Base-by-base conservation (phyloP, 371 early-diverging fungal species). In the Funneliformis caledonium region DNA sequence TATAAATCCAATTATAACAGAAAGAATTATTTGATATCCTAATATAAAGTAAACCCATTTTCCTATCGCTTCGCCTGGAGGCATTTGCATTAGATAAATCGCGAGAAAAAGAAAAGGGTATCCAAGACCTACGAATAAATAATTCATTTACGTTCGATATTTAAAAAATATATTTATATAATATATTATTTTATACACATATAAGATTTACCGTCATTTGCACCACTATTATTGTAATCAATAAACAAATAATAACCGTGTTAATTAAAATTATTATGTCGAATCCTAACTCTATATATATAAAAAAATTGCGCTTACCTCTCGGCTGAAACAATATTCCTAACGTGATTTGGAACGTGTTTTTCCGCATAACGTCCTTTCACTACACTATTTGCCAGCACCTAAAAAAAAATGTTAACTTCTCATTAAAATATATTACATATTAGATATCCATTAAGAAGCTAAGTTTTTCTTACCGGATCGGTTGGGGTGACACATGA, bases 401-500 rank as follows among this genome's bases (percentile, higher is more conserved):
- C 86, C 89, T 89, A 9, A 12, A 43, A 31, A 3, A 50, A 70
- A 61, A 75, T 59, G 60, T 75, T 9, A 61, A 42, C 37, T 19
- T 3, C 22, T 60, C 43, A 11, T 33, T 0, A 43, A 31, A 10
- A 11, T 14, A 73, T 56, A 6, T 14, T 31, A 12, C 19, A 56
- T 11, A 69, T 26, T 26, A 26, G 26, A 26, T 26, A 26, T 26
- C 26, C 26, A 26, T 26, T 26, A 26, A 26, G 26, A 26, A 26
- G 26, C 19, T 50, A 48, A 31, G 26, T 37, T 37, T 37, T 67
- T 72, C 85, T 83, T 87, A 90, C 97, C 2, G 99, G 98, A 88
- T 99, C 99, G 0, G 99, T 99, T 1, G 98, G 98, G 8, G 97
- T 94, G 7, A 97, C 86, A 80, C 96, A 96, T 0, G 97, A 95